phyloP scores from a whole-genome alignment of 2,329 filamentous ascomycete species.

The Sporothrix pseudoabietina region DNA sequence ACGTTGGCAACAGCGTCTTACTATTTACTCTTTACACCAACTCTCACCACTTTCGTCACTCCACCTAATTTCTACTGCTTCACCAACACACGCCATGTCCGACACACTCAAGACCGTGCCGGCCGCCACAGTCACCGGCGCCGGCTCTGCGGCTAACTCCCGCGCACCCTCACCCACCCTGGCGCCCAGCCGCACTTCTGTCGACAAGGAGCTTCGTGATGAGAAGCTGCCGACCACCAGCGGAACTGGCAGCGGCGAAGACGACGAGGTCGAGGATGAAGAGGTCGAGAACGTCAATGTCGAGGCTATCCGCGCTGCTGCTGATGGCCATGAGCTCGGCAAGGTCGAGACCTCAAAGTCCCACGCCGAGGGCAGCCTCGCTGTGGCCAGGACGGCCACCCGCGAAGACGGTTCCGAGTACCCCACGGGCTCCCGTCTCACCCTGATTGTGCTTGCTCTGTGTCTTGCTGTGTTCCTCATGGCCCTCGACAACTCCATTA shows the following conservation, averaged over 20 bases:
- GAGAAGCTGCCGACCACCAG: neutral
- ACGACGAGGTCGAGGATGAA: neutral
- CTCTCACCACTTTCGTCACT: neutral
- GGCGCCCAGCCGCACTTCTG: constrained; percentile 25
- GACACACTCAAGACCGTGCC: constrained; percentile 7
- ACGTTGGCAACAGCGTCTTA: neutral
- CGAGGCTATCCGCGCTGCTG: constrained; percentile 24
- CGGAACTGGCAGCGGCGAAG: neutral
- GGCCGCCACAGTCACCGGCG: constrained; percentile 7
- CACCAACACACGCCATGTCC: neutral
- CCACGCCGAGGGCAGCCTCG: constrained; percentile 28
- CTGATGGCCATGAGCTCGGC: constrained; percentile 7
- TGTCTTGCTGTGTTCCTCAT: constrained; percentile 51
- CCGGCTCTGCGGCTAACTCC: constrained; percentile 15
- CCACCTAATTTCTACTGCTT: neutral
- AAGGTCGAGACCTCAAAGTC: constrained; percentile 26
- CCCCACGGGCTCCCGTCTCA: constrained; percentile 43
- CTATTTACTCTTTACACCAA: neutral
- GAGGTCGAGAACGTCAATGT: constrained; percentile 22
- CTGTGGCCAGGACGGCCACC: constrained; percentile 35
- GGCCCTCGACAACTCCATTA: constrained; percentile 44
- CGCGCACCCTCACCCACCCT: constrained; percentile 28
- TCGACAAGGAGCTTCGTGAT: constrained; percentile 25
- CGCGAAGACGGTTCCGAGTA: constrained; percentile 47
- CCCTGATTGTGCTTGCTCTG: constrained; percentile 48